Evolutionary conservation across 352 stramenopile species (phyloP).

Genomic region (Pythium plurisporium): DNA sequence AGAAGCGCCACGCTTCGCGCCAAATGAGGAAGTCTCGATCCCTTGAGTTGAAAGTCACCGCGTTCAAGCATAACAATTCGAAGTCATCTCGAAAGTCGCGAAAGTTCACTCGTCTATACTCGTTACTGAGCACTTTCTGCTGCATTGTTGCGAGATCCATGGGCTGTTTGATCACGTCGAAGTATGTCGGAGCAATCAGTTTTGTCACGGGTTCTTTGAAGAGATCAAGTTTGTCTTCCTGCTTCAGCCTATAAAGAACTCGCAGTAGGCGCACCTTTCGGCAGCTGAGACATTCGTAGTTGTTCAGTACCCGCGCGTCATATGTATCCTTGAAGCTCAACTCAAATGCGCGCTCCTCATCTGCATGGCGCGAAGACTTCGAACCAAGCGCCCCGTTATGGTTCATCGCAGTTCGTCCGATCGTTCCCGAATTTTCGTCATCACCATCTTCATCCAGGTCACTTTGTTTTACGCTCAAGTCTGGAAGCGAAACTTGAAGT

Average conservation of each 20-base stretch:
- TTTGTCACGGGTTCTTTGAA: conserved; percentile 94
- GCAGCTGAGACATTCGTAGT: conserved; percentile 84
- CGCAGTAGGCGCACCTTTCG: conserved; percentile 72
- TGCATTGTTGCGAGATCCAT: conserved; percentile 93
- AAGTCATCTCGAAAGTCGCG: conserved; percentile 88
- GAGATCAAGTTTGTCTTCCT: conserved; percentile 84
- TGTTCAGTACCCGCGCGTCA: conserved; percentile 62
- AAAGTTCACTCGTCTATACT: conserved; percentile 73
- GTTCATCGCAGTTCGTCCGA: neutral
- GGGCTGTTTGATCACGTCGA: conserved; percentile 88
- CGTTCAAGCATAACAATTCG: conserved; percentile 95
- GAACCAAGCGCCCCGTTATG: neutral
- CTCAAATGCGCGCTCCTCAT: conserved; percentile 58
- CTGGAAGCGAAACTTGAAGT: conserved; percentile 30
- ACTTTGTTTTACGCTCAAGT: conserved; percentile 8
- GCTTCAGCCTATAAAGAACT: conserved; percentile 48
- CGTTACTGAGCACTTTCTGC: conserved; percentile 55
- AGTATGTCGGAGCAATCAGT: conserved; percentile 91
- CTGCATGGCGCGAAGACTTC: conserved; percentile 49
- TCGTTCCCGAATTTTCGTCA: too few relatives aligned
- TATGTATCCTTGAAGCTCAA: conserved; percentile 65
- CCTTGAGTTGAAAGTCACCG: conserved; percentile 93
- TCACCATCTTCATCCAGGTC: conserved; percentile 14
- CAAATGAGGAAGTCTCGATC: conserved; percentile 88
- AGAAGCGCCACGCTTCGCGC: conserved; percentile 92